Evolutionary conservation across 1,284 basidiomycete genomes (phyloP).

Genomic region (Coniophora puteana): DNA sequence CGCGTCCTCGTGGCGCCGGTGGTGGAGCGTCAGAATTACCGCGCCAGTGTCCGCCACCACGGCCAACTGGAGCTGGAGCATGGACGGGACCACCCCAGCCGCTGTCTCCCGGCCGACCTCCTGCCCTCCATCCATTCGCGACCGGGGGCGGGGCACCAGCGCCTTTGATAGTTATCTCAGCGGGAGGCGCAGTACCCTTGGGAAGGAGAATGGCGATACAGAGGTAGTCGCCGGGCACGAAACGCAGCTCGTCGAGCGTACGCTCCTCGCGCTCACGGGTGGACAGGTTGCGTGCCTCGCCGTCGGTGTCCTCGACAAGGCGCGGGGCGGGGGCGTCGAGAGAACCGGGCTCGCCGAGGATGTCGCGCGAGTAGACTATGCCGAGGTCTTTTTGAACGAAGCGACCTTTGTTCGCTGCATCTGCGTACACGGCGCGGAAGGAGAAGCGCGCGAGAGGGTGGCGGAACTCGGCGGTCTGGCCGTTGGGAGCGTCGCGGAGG

Average conservation of each 20-base stretch:
- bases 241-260: constrained; percentile 71
- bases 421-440: constrained; percentile 74
- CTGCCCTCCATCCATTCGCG: constrained; percentile 40
- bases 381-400: constrained; percentile 74
- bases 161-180: constrained; percentile 46
- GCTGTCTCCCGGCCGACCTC: constrained; percentile 38
- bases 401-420: constrained; percentile 62
- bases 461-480: constrained; percentile 61
- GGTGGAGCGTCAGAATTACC: constrained; percentile 51
- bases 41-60: constrained; percentile 67
- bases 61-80: constrained; percentile 31
- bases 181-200: constrained; percentile 50
- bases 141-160: constrained; percentile 26
- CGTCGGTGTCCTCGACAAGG: constrained; percentile 51
- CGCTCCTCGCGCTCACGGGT: constrained; percentile 54
- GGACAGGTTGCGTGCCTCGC: constrained; percentile 31
- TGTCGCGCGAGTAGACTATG: constrained; percentile 74
- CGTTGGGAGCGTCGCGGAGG: constrained; percentile 62
- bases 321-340: constrained; percentile 52
- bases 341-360: constrained; percentile 70
- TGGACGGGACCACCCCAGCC: constrained; percentile 42
- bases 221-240: constrained; percentile 75
- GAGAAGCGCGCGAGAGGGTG: constrained; percentile 76
- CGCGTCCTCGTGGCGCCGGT: constrained; percentile 39
- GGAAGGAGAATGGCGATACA: constrained; percentile 68